Conservation (phyloP, 768 basidiomycete genomes). For the Boletus pseudo-olivaceus region DNA sequence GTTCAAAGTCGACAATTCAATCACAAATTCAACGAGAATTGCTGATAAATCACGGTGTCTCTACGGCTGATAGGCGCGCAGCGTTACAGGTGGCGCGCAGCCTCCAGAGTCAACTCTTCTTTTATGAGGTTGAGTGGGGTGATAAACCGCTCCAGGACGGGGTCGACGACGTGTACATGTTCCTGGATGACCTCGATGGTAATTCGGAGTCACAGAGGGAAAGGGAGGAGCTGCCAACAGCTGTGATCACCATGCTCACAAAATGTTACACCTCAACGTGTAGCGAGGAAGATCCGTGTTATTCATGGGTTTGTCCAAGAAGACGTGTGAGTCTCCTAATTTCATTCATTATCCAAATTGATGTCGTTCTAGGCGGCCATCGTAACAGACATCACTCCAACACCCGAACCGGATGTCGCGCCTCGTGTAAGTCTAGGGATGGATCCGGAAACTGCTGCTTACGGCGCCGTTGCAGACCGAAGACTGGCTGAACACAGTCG, state of each 20-base stretch:
- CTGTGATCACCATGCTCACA: constrained; percentile 85
- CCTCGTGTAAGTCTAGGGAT: constrained; percentile 33
- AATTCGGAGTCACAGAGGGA: constrained; percentile 57
- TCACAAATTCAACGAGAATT: constrained; percentile 83
- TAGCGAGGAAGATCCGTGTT: constrained; percentile 75
- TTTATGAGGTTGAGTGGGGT: constrained; percentile 97
- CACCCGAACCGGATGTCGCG: constrained; percentile 26
- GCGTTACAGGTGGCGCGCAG: constrained; percentile 88
- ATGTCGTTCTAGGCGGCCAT: constrained; percentile 22
- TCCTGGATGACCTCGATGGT: constrained; percentile 78
- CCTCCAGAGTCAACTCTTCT: constrained; percentile 89
- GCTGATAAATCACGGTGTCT: constrained; percentile 67
- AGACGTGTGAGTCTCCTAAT: constrained; percentile 46
- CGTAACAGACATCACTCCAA: constrained; percentile 19
- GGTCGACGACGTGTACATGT: constrained; percentile 92
- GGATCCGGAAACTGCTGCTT: constrained; percentile 11
- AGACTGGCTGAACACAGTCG: constrained; percentile 54
- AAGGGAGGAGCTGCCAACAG: constrained; percentile 77
- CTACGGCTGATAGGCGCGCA: constrained; percentile 74
- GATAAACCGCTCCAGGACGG: constrained; percentile 77
- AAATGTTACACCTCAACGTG: constrained; percentile 89
- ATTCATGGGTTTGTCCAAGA: constrained; percentile 73
- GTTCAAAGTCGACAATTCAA: constrained; percentile 76
- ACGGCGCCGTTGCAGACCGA: constrained; percentile 27
- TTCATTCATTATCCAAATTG: not conserved